These are phyloP conservation scores for Phytophthora melonis DNA, from an alignment of 352 stramenopile genomes.

Conservation along the genomic window DNA sequence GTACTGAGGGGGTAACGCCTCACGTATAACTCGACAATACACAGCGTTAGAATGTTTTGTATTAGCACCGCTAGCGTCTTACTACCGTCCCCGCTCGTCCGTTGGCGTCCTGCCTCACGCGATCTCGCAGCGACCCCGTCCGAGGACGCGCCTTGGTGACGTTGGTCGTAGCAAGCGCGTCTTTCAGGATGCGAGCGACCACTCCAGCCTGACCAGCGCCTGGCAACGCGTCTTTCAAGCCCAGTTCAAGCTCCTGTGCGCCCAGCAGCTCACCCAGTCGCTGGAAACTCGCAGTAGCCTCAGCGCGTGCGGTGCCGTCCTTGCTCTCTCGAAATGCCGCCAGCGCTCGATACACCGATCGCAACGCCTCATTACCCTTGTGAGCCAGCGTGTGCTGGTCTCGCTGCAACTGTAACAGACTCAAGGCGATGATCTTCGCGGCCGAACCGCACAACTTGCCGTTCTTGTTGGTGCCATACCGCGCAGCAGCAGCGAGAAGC, in stretches of 20 bases:
- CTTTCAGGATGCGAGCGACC: too few species aligned
- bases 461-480: conserved; percentile 70
- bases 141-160: conserved; percentile 5
- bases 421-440: conserved; percentile 51
- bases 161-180: too few species aligned
- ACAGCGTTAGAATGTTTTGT: conserved; percentile 29
- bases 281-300: conserved; percentile 53
- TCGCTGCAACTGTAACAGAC: conserved; percentile 40
- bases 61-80: background rate
- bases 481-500: conserved; percentile 48
- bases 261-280: conserved; percentile 54
- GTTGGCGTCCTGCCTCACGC: conserved; percentile 34
- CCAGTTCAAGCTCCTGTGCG: conserved; percentile 32
- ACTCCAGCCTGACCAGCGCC: background rate
- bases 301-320: conserved; percentile 50
- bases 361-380: conserved; percentile 23
- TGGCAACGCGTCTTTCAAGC: conserved; percentile 44
- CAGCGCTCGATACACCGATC: conserved; percentile 47
- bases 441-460: conserved; percentile 61
- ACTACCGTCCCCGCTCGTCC: conserved; percentile 10
- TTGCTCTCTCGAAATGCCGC: conserved; percentile 60
- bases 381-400: conserved; percentile 11
- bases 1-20: too few species aligned
- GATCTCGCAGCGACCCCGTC: conserved; percentile 46
- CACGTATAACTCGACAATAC: conserved; percentile 25